Evolutionary conservation across 257 asterid genomes (phyloP).

Genomic region (Galeopsis tetrahit): DNA sequence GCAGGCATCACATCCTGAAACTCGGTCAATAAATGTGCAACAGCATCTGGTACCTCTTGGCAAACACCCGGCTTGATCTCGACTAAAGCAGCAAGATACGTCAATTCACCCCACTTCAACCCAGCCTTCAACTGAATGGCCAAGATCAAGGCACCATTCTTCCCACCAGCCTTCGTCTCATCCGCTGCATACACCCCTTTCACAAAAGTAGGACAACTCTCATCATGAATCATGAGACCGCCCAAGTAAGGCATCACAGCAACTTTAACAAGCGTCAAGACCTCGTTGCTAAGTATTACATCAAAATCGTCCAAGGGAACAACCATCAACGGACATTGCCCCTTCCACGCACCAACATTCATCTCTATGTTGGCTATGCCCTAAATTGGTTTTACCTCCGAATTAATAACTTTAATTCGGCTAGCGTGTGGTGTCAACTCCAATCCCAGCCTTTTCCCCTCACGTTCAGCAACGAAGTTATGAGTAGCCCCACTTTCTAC

Average conservation of each 20-base stretch:
- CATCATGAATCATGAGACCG: neutral
- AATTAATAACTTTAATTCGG: neutral
- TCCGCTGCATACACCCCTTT: neutral
- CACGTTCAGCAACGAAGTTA: no score
- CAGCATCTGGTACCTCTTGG: neutral
- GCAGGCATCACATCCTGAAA: conserved; percentile 18
- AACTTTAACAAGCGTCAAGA: neutral
- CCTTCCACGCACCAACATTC: neutral
- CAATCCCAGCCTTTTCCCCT: no score
- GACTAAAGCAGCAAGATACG: neutral
- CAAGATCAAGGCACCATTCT: neutral
- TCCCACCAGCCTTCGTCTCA: neutral
- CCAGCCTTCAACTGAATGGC: conserved; percentile 2
- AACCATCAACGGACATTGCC: neutral
- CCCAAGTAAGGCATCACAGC: conserved; percentile 2
- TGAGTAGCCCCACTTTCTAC: no score
- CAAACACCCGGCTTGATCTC: neutral
- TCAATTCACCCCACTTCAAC: neutral
- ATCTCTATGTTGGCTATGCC: neutral
- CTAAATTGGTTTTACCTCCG: neutral
- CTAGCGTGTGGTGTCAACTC: neutral
- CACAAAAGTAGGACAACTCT: neutral
- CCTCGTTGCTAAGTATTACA: neutral
- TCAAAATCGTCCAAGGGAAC: neutral
- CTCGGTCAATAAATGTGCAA: neutral